Conservation (phyloP, 2,329 filamentous ascomycete species). For the Lasiodiplodia sp. region DNA sequence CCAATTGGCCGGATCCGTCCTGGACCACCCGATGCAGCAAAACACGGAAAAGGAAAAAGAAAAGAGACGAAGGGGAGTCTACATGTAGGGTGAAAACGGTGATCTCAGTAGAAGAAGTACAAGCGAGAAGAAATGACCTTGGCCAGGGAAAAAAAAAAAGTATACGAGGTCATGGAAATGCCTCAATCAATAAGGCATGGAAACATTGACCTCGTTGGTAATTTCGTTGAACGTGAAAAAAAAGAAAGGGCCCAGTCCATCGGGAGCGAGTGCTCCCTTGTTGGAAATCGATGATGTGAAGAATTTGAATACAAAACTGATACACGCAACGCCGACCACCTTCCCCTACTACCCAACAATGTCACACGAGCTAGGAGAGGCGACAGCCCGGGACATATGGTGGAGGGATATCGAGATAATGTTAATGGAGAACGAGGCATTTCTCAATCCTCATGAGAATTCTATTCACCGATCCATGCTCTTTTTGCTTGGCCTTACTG, state of each 20-base stretch:
- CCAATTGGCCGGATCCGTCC: background rate
- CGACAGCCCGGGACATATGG: background rate
- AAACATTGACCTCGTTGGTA: constrained; percentile 18
- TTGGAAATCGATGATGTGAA: background rate
- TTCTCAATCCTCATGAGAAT: background rate
- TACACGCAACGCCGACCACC: constrained; percentile 21
- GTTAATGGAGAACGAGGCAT: background rate
- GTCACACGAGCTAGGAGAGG: background rate
- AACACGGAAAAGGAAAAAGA: background rate
- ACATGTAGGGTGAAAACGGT: background rate
- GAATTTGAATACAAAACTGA: constrained; percentile 11
- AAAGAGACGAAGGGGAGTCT: background rate
- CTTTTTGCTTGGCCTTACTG: constrained; percentile 26
- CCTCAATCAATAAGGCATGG: constrained; percentile 24
- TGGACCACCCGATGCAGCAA: background rate
- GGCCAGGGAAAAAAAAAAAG: background rate
- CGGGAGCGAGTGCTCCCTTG: background rate
- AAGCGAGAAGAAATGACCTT: background rate
- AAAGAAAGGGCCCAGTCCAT: background rate
- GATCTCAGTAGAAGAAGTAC: background rate
- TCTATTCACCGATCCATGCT: constrained; percentile 27
- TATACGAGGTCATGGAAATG: constrained; percentile 11
- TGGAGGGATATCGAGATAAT: background rate
- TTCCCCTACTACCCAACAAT: background rate
- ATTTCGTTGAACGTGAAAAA: constrained; percentile 23